Conservation (phyloP, 2,329 filamentous ascomycete species). For the Fusarium mexicanum region DNA sequence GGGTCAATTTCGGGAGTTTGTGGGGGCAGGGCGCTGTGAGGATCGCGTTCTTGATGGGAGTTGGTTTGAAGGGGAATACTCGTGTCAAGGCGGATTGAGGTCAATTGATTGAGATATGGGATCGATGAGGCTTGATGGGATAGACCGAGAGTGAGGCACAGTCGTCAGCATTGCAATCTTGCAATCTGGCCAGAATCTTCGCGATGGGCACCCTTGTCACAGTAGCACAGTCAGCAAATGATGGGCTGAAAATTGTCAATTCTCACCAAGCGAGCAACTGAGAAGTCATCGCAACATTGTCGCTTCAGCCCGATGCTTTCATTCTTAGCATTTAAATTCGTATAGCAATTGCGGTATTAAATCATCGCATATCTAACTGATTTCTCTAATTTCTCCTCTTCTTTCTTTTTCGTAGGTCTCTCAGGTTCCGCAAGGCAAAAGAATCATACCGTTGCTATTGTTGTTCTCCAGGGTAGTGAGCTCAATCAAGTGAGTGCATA, state of each 20-base stretch:
- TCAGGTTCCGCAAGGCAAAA: not conserved
- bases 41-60: slow-evolving; percentile 22
- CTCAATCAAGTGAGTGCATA: not conserved
- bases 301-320: not conserved
- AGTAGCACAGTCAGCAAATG: not conserved
- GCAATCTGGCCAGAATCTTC: not conserved
- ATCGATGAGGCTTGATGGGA: not conserved
- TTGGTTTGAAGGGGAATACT: not conserved
- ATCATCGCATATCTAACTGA: not conserved
- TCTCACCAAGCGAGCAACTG: not conserved
- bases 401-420: not conserved
- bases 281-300: accelerated
- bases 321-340: too few species aligned
- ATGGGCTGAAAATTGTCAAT: not conserved
- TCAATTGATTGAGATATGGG: not conserved
- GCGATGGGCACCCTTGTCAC: accelerated
- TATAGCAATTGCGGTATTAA: not conserved
- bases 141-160: not conserved
- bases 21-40: slow-evolving; percentile 28
- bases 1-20: slow-evolving; percentile 28
- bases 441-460: not conserved
- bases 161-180: not conserved
- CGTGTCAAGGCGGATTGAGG: not conserved
- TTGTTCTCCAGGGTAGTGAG: not conserved
- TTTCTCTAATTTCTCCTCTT: not conserved